A percentile compares a stretch with the other conserved stretches of the same genome.
phyloP scores from a whole-genome alignment of 495 filamentous ascomycete species.

The Penicillium soppii region DNA sequence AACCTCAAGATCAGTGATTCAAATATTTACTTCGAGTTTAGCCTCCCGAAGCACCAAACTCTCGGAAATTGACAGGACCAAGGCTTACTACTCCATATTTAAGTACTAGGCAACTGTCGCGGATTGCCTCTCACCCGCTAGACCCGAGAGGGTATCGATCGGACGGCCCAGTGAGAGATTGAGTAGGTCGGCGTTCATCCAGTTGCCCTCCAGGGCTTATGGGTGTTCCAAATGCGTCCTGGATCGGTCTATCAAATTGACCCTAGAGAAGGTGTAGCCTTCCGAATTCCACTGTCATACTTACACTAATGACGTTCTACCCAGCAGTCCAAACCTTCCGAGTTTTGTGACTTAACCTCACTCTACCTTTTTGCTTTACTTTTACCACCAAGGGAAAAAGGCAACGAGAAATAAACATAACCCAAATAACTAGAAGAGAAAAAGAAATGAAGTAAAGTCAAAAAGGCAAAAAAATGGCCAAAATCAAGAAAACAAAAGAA shows the following conservation, averaged over 20 bases:
- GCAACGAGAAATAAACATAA: background rate
- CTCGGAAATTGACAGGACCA: slow-evolving; percentile 29
- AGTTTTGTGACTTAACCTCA: no score
- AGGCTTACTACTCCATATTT: no score
- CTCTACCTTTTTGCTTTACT: background rate
- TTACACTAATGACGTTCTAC: background rate
- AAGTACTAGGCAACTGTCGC: slow-evolving; percentile 4
- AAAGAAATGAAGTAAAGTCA: background rate
- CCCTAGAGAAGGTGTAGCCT: background rate
- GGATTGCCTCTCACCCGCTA: slow-evolving; percentile 15
- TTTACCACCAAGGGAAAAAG: no score
- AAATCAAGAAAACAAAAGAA: no score
- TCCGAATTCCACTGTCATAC: slow-evolving; percentile 1
- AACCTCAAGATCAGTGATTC: background rate
- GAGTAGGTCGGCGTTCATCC: slow-evolving; percentile 7
- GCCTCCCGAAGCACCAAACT: slow-evolving; percentile 17
- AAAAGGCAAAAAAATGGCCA: background rate
- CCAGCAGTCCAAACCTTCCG: background rate
- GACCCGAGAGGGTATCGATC: slow-evolving; percentile 19
- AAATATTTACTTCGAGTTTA: slow-evolving; percentile 14
- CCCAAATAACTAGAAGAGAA: background rate
- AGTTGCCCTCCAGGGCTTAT: background rate
- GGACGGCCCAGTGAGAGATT: slow-evolving; percentile 7
- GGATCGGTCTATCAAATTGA: background rate
- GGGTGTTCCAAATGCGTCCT: slow-evolving; percentile 19